Base-by-base conservation (phyloP, 768 basidiomycete genomes). In the Auricularia auricula-judae region DNA sequence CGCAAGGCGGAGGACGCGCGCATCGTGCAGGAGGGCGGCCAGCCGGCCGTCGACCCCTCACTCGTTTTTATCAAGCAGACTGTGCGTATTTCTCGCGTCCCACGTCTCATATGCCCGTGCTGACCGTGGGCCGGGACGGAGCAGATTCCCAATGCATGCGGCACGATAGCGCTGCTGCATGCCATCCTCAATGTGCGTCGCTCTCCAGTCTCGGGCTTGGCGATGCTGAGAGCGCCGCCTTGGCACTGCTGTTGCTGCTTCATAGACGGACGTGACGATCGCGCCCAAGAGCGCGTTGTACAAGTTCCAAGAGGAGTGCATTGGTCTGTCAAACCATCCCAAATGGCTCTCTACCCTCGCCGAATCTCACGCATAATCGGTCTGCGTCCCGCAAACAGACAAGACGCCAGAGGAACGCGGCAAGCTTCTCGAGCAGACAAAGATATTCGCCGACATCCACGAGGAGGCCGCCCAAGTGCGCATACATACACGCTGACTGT, bases 41-140 rank as follows among this genome's bases (percentile, higher is more conserved):
- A 79, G 63, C 77, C 74, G 10, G 73, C 75, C 0, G 70, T 90
- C 3, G 85, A 91, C 68, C 81, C 83, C 4, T 84, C 83, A 0
- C 76, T 96, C 3, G 77, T 94, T 68, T 97, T 86, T 82, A 91
- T 96, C 77, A 93, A 92, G 73, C 94, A 97, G 73, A 96, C 89
- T 62, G 93, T 91, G 64, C 36, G 81, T 71, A 36, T 14, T 8
- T 42, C 56, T 2, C 14, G 58, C 51, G 11, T 61, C 36, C 47
- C 11, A 23, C 34, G 2, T 3, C 3, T 16, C 16, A 21, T 1
- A 5, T 29, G 36, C 21, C n/a, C 14, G 51, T 51, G 63, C 21
- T 51, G 16, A 54, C 14, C 61, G 33, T 36, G 29, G 29, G 29
- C 29, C 29, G 29, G 29, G 29, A 29, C 8, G 35, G 18, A n/a